Base-by-base conservation (phyloP, 2,329 filamentous ascomycete genomes). In the Venturia nashicola region DNA sequence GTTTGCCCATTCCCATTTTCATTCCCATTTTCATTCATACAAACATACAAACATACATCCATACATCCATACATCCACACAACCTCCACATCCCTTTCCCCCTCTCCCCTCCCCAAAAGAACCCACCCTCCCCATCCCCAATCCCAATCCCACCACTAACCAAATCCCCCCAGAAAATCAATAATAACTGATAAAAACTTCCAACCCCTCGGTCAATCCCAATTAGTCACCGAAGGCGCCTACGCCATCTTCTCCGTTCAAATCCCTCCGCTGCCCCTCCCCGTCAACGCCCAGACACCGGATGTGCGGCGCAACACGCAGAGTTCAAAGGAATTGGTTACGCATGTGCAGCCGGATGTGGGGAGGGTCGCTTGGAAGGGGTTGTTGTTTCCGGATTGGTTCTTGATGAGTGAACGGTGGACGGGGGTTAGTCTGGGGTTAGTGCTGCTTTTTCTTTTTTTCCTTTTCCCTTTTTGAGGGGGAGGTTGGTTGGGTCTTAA, bases 221-320 rank as follows among this genome's bases (percentile, higher is more conserved):
- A 74, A 63, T 65, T 66, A 39, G 70, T 71, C 5, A 64, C 67
- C 16, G 70, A 72, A 65, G 68, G 68, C 61, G 64, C 66, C 8
- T 65, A 65, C 23, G 65, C 72, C 32, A 65, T 68, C 32, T 61
- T 74, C 27, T 69, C 70, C 51, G 68, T 69, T 12, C 71, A 74
- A 59, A 71, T 71, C 18, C 72, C 72, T 9, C 61, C 72, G 11
- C 66, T 73, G 6, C 68, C 70, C 1, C 63, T 72, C 5, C 71
- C 72, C 0, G 71, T 74, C 36, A 60, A 69, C 59, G 51, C 65
- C 20, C 60, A 68, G 27, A 73, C 70, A 8, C 68, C 67, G 9
- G 72, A 72, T 54, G 69, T 72, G 36, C 67, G 64, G 7, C 42
- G 68, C 3, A 23, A 69, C 34, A 71, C 69, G 11, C 69, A 72